These are phyloP conservation scores for Lentinula sp. DNA, from an alignment of 768 basidiomycete genomes.

Conservation along the genomic window DNA sequence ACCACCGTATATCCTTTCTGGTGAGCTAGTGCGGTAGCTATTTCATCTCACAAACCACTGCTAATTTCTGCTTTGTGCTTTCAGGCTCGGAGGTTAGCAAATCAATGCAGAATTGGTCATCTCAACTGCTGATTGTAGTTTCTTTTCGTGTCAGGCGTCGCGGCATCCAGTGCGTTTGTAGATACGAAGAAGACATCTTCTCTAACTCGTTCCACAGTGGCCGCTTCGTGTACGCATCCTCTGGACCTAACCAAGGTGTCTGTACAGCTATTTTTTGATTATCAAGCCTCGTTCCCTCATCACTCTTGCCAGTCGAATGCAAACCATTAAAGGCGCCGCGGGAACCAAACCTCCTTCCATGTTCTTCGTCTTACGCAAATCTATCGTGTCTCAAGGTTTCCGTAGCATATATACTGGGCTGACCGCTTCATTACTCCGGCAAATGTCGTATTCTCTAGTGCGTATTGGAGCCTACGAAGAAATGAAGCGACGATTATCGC, in stretches of 20 bases:
- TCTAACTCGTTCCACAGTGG: slow-evolving; percentile 42
- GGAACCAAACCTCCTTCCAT: slow-evolving; percentile 58
- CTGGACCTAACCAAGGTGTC: slow-evolving; percentile 84
- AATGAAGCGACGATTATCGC: slow-evolving; percentile 53
- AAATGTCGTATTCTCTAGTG: slow-evolving; percentile 89
- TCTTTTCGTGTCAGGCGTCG: slow-evolving; percentile 39
- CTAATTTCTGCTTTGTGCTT: slow-evolving; percentile 2
- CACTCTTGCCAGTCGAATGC: slow-evolving; percentile 58
- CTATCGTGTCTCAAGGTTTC: slow-evolving; percentile 63
- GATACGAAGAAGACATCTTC: no score
- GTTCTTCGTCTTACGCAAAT: slow-evolving; percentile 54
- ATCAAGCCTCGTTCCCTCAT: background rate
- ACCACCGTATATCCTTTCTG: slow-evolving; percentile 43
- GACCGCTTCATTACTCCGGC: slow-evolving; percentile 76
- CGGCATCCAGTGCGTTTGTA: slow-evolving; percentile 49
- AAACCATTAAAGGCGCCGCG: slow-evolving; percentile 48
- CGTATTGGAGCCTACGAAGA: slow-evolving; percentile 80
- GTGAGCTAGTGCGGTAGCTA: slow-evolving; percentile 21
- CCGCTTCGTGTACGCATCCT: slow-evolving; percentile 77
- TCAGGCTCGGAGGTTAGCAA: slow-evolving; percentile 57
- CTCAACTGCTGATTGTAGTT: background rate
- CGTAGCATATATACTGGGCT: slow-evolving; percentile 77
- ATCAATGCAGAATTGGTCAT: background rate
- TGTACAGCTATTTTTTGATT: slow-evolving; percentile 15
- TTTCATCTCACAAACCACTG: background rate